A percentile compares a stretch with the other conserved stretches of the same genome.
These are phyloP conservation scores for Trichomonascaceae sp. DNA, from an alignment of 1,139 yeast genomes.

Conservation along the genomic window DNA sequence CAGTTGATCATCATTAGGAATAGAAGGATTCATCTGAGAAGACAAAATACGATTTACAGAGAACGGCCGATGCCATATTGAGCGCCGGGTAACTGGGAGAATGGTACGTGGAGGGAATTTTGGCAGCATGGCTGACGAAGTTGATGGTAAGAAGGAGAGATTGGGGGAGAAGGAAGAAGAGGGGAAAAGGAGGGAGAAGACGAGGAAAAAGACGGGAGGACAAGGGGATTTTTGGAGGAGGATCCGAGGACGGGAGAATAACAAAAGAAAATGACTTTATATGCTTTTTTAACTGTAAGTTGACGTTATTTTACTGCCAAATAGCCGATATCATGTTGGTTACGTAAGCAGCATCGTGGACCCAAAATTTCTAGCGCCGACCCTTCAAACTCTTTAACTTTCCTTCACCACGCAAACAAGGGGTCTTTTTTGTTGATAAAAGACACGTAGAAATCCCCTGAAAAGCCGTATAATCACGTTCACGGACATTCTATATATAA, in stretches of 20 bases:
- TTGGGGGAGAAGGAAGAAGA: neutral
- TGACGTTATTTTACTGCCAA: too few relatives aligned
- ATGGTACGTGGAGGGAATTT: neutral
- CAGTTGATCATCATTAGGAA: conserved; percentile 9
- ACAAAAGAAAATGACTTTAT: too few relatives aligned
- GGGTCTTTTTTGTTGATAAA: neutral
- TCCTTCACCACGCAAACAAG: neutral
- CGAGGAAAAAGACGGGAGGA: neutral
- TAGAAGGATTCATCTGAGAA: conserved; percentile 7
- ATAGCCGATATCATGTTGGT: too few relatives aligned
- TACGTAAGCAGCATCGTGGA: neutral
- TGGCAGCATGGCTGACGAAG: neutral
- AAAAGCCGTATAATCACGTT: neutral
- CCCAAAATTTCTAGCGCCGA: neutral
- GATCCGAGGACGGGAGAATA: too few relatives aligned
- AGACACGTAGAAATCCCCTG: neutral
- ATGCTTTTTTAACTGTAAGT: too few relatives aligned
- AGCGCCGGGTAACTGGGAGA: neutral
- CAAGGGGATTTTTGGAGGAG: neutral
- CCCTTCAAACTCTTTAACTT: neutral
- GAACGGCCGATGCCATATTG: neutral
- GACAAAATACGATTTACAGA: neutral
- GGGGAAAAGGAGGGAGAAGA: neutral
- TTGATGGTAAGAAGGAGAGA: neutral
- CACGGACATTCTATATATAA: neutral